These are phyloP conservation scores for Kalaharituber pfeilii DNA, from an alignment of 2,329 filamentous ascomycete species.

Conservation along the genomic window DNA sequence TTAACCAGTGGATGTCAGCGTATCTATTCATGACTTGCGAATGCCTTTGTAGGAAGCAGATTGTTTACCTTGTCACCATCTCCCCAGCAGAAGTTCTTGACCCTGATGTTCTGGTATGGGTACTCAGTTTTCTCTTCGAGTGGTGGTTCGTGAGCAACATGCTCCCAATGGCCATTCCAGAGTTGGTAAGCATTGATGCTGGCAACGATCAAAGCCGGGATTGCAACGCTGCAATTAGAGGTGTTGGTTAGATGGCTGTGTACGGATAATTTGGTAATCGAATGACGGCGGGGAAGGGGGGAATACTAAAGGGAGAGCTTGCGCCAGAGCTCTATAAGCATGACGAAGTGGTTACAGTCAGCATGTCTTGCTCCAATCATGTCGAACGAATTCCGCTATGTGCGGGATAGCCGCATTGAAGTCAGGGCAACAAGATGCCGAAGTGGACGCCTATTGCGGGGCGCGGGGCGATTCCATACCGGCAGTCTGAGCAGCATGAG, in stretches of 20 bases:
- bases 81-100: constrained; percentile 91
- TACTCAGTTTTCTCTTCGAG: constrained; percentile 87
- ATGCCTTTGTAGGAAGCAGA: constrained; percentile 7
- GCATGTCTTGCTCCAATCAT: constrained; percentile 24
- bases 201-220: constrained; percentile 55
- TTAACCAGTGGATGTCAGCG: neutral
- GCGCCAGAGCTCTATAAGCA: constrained; percentile 65
- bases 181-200: constrained; percentile 72
- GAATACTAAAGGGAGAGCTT: constrained; percentile 93
- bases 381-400: neutral
- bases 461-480: constrained; percentile 44
- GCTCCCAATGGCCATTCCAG: constrained; percentile 95
- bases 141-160: constrained; percentile 70
- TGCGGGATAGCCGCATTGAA: neutral
- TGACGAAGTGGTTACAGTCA: constrained; percentile 20
- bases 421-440: too few relatives aligned
- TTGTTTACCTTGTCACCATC: constrained; percentile 72
- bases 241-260: neutral
- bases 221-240: constrained; percentile 56
- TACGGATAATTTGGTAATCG: neutral
- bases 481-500: constrained; percentile 69
- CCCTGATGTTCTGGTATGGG: constrained; percentile 92
- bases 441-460: too few relatives aligned
- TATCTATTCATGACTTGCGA: neutral
- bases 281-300: constrained; percentile 7